phyloP scores from a whole-genome alignment of 768 basidiomycete species.

The Tulasnella sp. region DNA sequence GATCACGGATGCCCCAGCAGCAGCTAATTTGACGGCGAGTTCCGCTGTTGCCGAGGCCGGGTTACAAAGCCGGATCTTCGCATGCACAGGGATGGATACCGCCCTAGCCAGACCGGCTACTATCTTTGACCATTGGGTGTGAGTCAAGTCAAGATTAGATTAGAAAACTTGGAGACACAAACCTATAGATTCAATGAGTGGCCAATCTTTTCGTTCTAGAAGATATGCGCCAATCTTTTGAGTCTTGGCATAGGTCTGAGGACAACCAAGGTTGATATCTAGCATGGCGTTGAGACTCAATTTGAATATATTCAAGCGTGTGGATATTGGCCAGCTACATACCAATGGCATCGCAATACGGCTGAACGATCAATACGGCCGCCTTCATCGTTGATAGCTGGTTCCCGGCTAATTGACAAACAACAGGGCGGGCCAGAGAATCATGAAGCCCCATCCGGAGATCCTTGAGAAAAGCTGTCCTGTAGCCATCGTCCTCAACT shows the following conservation, averaged over 20 bases:
- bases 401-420: conserved; percentile 66
- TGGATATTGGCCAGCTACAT: conserved; percentile 7
- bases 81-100: conserved; percentile 54
- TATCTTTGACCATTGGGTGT: conserved; percentile 23
- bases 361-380: conserved; percentile 49
- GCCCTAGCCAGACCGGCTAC: conserved; percentile 55
- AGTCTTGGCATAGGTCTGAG: conserved; percentile 54
- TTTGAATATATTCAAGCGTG: background rate
- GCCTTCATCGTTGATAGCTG: conserved; percentile 48
- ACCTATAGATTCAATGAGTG: conserved; percentile 54
- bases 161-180: conserved; percentile 17
- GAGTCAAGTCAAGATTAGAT: background rate
- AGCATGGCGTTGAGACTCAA: background rate
- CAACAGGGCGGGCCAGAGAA: conserved; percentile 36
- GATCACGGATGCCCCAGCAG: conserved; percentile 57
- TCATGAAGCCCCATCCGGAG: conserved; percentile 29
- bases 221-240: conserved; percentile 67
- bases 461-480: conserved; percentile 51
- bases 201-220: conserved; percentile 63
- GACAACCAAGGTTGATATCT: conserved; percentile 79
- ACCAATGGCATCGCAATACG: conserved; percentile 63
- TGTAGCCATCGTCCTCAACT: conserved; percentile 51
- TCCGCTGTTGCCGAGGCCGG: conserved; percentile 42
- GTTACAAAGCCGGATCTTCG: conserved; percentile 37
- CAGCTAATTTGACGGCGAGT: conserved; percentile 46